phyloP scores from a whole-genome alignment of 192 early-diverging fungal genomes.

The Geosiphon pyriformis region DNA sequence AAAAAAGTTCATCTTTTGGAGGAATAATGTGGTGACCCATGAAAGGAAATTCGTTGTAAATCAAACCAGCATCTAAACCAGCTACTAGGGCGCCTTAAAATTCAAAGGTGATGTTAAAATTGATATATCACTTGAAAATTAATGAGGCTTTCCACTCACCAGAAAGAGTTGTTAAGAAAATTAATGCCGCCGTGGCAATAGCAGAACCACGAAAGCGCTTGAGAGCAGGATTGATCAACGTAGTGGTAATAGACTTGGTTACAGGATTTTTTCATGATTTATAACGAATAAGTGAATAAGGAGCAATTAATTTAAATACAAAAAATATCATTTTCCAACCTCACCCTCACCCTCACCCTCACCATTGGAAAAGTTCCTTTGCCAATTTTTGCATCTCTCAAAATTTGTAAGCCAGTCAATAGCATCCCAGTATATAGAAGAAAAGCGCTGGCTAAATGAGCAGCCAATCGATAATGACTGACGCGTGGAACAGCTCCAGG shows the following conservation, averaged over 20 bases:
- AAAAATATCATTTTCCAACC: too few relatives aligned
- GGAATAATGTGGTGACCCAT: conserved; percentile 89
- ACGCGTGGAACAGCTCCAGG: conserved; percentile 84
- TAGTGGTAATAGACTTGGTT: conserved; percentile 29
- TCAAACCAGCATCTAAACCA: conserved; percentile 91
- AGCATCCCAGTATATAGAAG: conserved; percentile 78
- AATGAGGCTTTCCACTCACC: conserved; percentile 34
- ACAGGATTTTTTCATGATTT: too few relatives aligned
- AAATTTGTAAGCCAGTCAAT: conserved; percentile 71
- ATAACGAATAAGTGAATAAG: neutral
- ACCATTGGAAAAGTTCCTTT: conserved; percentile 39
- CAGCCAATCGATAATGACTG: conserved; percentile 88
- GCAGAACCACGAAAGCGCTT: conserved; percentile 60
- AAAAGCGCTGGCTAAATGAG: conserved; percentile 86
- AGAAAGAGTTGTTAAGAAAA: conserved; percentile 83
- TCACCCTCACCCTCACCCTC: too few relatives aligned
- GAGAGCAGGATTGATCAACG: conserved; percentile 52
- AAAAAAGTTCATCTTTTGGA: conserved; percentile 58
- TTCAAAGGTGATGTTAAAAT: neutral
- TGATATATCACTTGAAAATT: neutral
- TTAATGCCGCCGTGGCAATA: conserved; percentile 56
- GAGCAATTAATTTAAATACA: neutral
- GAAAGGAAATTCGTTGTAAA: conserved; percentile 95
- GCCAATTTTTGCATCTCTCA: conserved; percentile 63
- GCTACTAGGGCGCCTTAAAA: conserved; percentile 73